Conservation (phyloP, 768 basidiomycete genomes). For the Steccherinum ochraceum region DNA sequence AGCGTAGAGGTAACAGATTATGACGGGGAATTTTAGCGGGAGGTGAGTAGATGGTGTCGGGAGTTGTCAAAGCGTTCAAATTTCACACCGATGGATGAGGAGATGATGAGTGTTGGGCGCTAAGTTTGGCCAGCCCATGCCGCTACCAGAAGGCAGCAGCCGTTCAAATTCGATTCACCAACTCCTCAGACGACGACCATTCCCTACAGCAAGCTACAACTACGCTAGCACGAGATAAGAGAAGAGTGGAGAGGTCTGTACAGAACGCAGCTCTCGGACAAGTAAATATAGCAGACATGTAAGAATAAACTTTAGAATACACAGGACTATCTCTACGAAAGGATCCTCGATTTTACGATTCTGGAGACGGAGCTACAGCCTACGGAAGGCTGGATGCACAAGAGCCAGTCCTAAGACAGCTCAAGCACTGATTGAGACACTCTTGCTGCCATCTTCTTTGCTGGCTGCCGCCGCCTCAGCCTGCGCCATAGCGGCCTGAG, state of each 20-base stretch:
- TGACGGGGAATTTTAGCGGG: too few species aligned
- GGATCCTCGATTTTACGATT: background rate
- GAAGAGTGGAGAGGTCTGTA: background rate
- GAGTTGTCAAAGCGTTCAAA: too few species aligned
- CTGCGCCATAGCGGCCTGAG: slow-evolving; percentile 60
- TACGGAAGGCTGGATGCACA: background rate
- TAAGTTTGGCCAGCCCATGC: too few species aligned
- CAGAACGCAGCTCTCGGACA: background rate
- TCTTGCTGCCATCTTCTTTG: slow-evolving; percentile 47
- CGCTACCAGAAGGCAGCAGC: background rate
- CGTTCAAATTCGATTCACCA: background rate
- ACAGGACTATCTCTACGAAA: background rate
- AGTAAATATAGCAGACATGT: background rate
- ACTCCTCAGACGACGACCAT: too few species aligned
- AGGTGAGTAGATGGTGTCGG: too few species aligned
- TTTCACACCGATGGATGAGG: too few species aligned
- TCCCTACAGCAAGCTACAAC: too few species aligned
- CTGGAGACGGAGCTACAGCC: background rate
- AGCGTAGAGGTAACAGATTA: too few species aligned
- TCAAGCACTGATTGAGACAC: slow-evolving; percentile 32
- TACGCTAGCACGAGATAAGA: background rate
- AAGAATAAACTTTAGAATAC: background rate
- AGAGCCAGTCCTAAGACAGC: background rate
- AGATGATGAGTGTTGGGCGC: too few species aligned
- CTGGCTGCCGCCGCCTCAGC: slow-evolving; percentile 53